These are phyloP conservation scores for Nothopassalora personata DNA, from an alignment of 2,329 filamentous ascomycete species.

Conservation along the genomic window DNA sequence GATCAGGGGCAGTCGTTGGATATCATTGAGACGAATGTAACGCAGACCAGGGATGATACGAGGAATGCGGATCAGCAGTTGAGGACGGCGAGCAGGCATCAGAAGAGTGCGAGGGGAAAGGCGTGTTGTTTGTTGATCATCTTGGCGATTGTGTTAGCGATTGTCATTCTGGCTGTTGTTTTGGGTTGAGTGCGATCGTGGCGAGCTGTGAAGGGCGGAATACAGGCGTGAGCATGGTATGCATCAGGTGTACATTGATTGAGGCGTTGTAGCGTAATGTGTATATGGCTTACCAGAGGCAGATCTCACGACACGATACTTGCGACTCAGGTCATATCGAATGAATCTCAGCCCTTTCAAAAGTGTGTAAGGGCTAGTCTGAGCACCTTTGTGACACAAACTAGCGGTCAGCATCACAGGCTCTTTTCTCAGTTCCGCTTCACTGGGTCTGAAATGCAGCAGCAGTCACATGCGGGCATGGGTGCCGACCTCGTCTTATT, in stretches of 20 bases:
- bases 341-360: neutral
- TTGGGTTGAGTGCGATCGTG: conserved; percentile 51
- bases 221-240: neutral
- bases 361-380: too few relatives aligned
- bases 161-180: conserved; percentile 81
- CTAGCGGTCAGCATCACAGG: neutral
- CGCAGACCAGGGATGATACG: conserved; percentile 75
- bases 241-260: neutral
- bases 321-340: neutral
- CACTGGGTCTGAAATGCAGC: neutral
- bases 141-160: conserved; percentile 78
- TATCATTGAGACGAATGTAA: conserved; percentile 82
- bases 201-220: neutral
- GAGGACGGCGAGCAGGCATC: conserved; percentile 79
- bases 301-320: neutral
- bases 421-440: neutral
- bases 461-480: neutral
- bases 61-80: conserved; percentile 81
- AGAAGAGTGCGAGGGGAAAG: conserved; percentile 92
- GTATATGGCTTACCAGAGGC: neutral
- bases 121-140: conserved; percentile 88
- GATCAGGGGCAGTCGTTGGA: conserved; percentile 89
- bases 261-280: neutral
- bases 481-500: neutral
- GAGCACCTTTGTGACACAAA: too few relatives aligned